Percentiles rank a stretch among this genome's conserved stretches.
These are phyloP conservation scores for Termitomyces sp. DNA, from an alignment of 768 basidiomycete genomes.

Conservation along the genomic window DNA sequence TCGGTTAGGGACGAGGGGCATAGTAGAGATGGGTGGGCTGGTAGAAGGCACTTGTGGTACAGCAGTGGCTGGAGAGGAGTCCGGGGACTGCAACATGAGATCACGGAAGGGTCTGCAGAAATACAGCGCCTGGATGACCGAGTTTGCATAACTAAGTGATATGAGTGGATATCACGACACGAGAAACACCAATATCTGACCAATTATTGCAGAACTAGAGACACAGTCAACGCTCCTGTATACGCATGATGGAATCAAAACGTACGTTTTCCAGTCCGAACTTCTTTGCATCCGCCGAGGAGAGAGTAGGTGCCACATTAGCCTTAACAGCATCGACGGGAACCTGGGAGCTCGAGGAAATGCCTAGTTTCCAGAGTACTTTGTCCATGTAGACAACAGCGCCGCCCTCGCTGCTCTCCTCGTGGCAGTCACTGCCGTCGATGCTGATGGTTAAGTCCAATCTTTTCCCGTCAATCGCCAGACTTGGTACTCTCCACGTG, in stretches of 20 bases:
- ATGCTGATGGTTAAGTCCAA: slow-evolving; percentile 7
- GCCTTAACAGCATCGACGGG: slow-evolving; percentile 23
- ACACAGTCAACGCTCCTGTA: slow-evolving; percentile 4
- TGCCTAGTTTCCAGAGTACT: slow-evolving; percentile 8
- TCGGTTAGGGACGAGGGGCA: slow-evolving; percentile 34
- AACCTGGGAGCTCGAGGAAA: slow-evolving; percentile 8
- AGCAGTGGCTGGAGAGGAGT: slow-evolving; percentile 36
- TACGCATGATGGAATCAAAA: slow-evolving; percentile 12
- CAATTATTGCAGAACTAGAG: slow-evolving; percentile 93
- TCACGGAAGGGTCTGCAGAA: slow-evolving; percentile 93
- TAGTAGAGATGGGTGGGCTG: slow-evolving; percentile 20
- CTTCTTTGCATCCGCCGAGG: slow-evolving; percentile 72
- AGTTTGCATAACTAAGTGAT: slow-evolving; percentile 84
- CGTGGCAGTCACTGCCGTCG: not conserved
- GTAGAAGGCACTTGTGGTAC: slow-evolving; percentile 17
- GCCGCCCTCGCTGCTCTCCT: slow-evolving; percentile 10
- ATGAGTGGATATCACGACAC: slow-evolving; percentile 9
- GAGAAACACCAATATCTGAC: slow-evolving; percentile 32
- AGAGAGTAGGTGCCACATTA: slow-evolving; percentile 27
- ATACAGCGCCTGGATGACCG: slow-evolving; percentile 96
- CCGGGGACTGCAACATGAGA: slow-evolving; percentile 69
- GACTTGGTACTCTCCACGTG: slow-evolving; percentile 10
- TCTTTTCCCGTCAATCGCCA: slow-evolving; percentile 10
- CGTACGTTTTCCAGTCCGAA: slow-evolving; percentile 97
- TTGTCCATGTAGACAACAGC: slow-evolving; percentile 8